Evolutionary conservation across 2,329 filamentous ascomycete genomes (phyloP).

Genomic region (Emericellopsis atlantica): DNA sequence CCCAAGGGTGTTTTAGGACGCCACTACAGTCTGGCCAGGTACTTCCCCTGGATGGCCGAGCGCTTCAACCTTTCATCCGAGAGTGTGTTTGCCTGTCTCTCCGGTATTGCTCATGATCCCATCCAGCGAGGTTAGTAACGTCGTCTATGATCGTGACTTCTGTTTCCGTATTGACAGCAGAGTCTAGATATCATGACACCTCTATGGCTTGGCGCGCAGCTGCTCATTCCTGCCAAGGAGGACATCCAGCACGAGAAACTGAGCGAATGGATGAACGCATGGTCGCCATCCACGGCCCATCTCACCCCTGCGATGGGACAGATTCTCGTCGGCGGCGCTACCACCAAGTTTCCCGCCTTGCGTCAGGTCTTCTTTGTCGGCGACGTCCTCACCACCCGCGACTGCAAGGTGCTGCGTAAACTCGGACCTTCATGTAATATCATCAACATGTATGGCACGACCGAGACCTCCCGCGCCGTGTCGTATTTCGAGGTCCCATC

Average conservation of each 20-base stretch:
- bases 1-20: conserved; percentile 82
- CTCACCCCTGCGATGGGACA: conserved; percentile 65
- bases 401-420: conserved; percentile 64
- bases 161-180: no score
- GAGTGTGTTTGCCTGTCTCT: conserved; percentile 70
- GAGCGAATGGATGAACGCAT: conserved; percentile 75
- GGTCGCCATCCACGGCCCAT: conserved; percentile 60
- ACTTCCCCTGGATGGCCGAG: conserved; percentile 89
- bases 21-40: conserved; percentile 75
- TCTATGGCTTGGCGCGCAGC: conserved; percentile 68
- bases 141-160: no score
- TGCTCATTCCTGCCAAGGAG: conserved; percentile 63
- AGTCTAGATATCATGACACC: conserved; percentile 72
- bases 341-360: conserved; percentile 63
- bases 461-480: conserved; percentile 33
- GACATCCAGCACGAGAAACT: conserved; percentile 79
- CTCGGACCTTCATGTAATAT: conserved; percentile 38
- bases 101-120: conserved; percentile 70
- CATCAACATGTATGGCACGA: conserved; percentile 11
- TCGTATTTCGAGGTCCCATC: conserved; percentile 72
- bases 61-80: conserved; percentile 62
- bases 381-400: conserved; percentile 81
- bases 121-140: conserved; percentile 39
- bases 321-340: conserved; percentile 58
- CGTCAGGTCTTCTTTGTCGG: conserved; percentile 81